Evolutionary conservation across 352 stramenopile genomes (phyloP).

Genomic region (Globisporangium rhizosaccharum): DNA sequence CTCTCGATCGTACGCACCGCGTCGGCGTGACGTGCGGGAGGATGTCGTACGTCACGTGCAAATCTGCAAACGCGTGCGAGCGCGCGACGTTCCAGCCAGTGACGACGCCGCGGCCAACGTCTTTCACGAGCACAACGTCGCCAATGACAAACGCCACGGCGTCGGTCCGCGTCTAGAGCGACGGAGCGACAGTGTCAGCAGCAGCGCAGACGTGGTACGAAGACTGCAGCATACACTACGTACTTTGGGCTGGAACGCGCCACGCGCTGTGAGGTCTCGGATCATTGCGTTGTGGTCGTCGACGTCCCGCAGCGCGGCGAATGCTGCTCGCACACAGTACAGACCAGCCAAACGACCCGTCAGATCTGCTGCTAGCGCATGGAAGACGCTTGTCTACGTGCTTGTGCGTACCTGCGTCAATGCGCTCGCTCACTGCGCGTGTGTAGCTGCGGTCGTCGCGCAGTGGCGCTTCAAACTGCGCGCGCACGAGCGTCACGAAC

Average conservation of each 20-base stretch:
- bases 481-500: constrained; percentile 42
- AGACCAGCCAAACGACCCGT: not conserved
- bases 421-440: constrained; percentile 25
- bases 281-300: constrained; percentile 73
- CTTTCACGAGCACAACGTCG: constrained; percentile 62
- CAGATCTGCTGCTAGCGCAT: not conserved
- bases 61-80: constrained; percentile 27
- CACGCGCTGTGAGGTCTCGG: constrained; percentile 32
- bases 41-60: constrained; percentile 63
- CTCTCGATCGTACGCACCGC: constrained; percentile 19
- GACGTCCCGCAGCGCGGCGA: constrained; percentile 44
- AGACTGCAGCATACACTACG: not conserved
- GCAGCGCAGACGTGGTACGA: not conserved
- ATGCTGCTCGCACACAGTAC: constrained; percentile 22
- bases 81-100: constrained; percentile 45
- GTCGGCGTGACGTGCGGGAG: constrained; percentile 49
- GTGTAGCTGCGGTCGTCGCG: constrained; percentile 20
- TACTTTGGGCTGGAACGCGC: constrained; percentile 51
- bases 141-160: constrained; percentile 54
- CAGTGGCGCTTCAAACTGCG: constrained; percentile 36
- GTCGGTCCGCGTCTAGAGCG: constrained; percentile 36
- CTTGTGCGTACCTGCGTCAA: constrained; percentile 37
- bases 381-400: not conserved
- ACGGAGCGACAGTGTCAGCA: not conserved
- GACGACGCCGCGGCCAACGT: constrained; percentile 49